Evolutionary conservation across 192 early-diverging fungal species (phyloP), one percentile per base, ranked within the genome.

Genomic region (Diversispora eburnea): DNA sequence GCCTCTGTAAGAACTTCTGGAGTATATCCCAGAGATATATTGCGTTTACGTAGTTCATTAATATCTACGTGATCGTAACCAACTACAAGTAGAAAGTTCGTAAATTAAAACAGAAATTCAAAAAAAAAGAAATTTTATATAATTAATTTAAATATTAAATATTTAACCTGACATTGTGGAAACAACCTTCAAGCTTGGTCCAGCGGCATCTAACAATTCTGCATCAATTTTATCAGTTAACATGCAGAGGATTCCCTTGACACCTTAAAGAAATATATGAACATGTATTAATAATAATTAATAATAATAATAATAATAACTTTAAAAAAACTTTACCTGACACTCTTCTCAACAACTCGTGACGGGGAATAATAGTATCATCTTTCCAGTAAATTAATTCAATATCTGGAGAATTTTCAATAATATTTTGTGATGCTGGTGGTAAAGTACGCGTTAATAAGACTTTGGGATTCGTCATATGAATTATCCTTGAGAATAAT

Each of bases 1-100:
- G 94, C 93, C 69, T 94, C 93, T 0, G 95, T 97, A 49, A 95
- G 81, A 1, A 95, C 95, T 65, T 90, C 90, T 5, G 95, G 93
- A 1, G 95, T 97, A 75, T 91, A 87, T 5, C 94, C 94, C 6
- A 97, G 71, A 17, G 59, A 54, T n/a, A 94, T 77, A 3, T 80
- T 80, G 19, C 84, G 81, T 8, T 79, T 78, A 20, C 85, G 76
- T 17, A 89, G 72, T 7, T 82, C 86, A 5, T 67, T 69, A 0
- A 86, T 67, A 72, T 91, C 88, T 20, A 95, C 88, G 71, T 95
- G 94, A 69, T 95, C 93, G 78, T 88, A 91, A 19, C 94, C 94
- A 19, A 93, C 94, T 73, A 33, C 25, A 33, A 0, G 25, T 33
- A 33, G 25, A 33, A 33, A 33, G 17, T 72, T 56, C 8, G 13